A percentile compares a stretch with the other conserved stretches of the same genome.
Conservation (phyloP, 331 rosid genomes). For the Dryas integrifolia region DNA sequence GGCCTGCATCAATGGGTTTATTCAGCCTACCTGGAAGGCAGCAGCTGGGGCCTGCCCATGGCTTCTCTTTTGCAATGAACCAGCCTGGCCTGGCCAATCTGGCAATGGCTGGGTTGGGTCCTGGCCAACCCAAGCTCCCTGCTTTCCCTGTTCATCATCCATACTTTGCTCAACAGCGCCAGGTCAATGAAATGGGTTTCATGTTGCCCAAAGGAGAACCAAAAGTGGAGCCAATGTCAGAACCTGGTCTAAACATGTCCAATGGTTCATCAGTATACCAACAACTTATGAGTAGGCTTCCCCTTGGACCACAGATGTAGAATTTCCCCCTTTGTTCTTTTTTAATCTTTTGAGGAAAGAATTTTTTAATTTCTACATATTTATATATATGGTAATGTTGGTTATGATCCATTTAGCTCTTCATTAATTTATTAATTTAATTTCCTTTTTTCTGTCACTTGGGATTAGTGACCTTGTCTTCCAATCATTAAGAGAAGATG, state of each 20-base stretch:
- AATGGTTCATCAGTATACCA: conserved; percentile 70
- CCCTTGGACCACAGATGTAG: conserved; percentile 88
- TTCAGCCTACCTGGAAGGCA: conserved; percentile 64
- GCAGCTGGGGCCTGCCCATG: conserved; percentile 58
- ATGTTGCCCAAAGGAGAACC: conserved; percentile 86
- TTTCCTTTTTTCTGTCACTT: background rate
- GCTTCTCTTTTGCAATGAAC: conserved; percentile 76
- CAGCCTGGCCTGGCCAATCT: conserved; percentile 59
- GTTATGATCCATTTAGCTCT: conserved; percentile 16
- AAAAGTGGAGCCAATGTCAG: conserved; percentile 61
- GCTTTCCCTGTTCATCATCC: conserved; percentile 65
- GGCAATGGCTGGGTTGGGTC: conserved; percentile 62
- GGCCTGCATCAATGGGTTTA: conserved; percentile 47
- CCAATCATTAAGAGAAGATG: background rate
- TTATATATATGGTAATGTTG: conserved; percentile 1
- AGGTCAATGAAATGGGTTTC: conserved; percentile 56
- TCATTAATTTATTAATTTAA: background rate
- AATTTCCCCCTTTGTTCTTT: conserved; percentile 24
- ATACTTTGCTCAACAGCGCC: conserved; percentile 54
- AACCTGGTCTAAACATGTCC: conserved; percentile 50
- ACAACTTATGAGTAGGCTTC: conserved; percentile 78
- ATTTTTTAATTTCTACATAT: background rate
- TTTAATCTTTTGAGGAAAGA: conserved; percentile 23
- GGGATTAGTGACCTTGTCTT: background rate
- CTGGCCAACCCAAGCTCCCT: conserved; percentile 56